phyloP scores from a whole-genome alignment of 352 stramenopile genomes.

The Phytophthora ramorum region DNA sequence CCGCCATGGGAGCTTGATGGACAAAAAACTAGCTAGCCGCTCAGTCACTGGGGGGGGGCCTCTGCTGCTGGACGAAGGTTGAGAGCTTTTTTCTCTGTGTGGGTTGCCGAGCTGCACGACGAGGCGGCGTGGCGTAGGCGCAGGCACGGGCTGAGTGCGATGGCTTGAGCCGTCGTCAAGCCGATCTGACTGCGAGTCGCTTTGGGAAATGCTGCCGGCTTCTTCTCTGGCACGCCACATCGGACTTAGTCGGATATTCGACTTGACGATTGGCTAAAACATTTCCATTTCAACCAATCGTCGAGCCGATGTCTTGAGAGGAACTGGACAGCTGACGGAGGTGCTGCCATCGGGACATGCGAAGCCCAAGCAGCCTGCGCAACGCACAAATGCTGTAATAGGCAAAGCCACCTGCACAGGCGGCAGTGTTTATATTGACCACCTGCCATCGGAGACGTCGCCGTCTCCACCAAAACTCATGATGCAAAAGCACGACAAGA shows the following conservation, averaged over 20 bases:
- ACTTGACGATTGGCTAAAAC: constrained; percentile 30
- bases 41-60: not conserved
- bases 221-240: constrained; percentile 19
- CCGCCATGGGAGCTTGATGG: constrained; percentile 53
- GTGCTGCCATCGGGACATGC: not conserved
- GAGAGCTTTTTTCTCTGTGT: constrained; percentile 24
- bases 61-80: constrained; percentile 1
- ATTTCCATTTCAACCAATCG: not conserved
- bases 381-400: not conserved
- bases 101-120: constrained; percentile 17
- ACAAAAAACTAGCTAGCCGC: not conserved
- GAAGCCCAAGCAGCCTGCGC: not conserved
- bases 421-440: not conserved
- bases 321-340: not conserved
- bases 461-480: constrained; percentile 6
- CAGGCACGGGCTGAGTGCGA: constrained; percentile 21
- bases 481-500: constrained; percentile 5
- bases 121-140: constrained; percentile 22
- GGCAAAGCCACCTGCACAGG: not conserved
- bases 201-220: constrained; percentile 5
- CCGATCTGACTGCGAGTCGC: constrained; percentile 20
- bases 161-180: constrained; percentile 15
- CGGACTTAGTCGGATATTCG: constrained; percentile 13
- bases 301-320: not conserved
- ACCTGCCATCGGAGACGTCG: not conserved